phyloP scores from a whole-genome alignment of 1,284 basidiomycete genomes.

The Taiwanofungus camphoratus region DNA sequence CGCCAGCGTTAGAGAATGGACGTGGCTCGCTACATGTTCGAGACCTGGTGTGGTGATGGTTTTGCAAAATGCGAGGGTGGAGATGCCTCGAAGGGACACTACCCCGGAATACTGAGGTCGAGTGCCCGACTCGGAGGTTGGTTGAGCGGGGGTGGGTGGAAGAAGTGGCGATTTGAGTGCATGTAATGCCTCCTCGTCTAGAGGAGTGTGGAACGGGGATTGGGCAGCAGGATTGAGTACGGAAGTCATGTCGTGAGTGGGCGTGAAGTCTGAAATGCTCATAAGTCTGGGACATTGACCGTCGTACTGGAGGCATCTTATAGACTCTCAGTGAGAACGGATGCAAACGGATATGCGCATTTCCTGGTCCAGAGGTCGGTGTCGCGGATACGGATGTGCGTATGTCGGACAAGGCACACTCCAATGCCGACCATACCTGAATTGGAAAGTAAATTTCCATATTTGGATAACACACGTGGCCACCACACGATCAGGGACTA shows the following conservation, averaged over 20 bases:
- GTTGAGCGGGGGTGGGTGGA: no score
- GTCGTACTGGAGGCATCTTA: no score
- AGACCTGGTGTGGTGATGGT: constrained; percentile 8
- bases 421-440: no score
- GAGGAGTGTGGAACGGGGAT: not conserved
- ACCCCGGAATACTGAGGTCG: constrained; percentile 3
- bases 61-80: constrained; percentile 8
- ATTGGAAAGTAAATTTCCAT: no score
- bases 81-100: constrained; percentile 4
- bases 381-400: no score
- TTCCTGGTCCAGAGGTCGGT: no score
- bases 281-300: not conserved
- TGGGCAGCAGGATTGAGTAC: constrained; percentile 1
- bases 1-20: constrained; percentile 4
- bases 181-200: not conserved
- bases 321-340: not conserved
- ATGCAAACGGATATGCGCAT: no score
- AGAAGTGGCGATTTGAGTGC: not conserved
- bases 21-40: constrained; percentile 2
- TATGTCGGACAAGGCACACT: no score
- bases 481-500: no score
- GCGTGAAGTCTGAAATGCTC: not conserved
- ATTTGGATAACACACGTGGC: no score
- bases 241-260: not conserved
- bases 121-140: no score